Base-by-base conservation (phyloP, 2,329 filamentous ascomycete species). In the Neurospora sp. region DNA sequence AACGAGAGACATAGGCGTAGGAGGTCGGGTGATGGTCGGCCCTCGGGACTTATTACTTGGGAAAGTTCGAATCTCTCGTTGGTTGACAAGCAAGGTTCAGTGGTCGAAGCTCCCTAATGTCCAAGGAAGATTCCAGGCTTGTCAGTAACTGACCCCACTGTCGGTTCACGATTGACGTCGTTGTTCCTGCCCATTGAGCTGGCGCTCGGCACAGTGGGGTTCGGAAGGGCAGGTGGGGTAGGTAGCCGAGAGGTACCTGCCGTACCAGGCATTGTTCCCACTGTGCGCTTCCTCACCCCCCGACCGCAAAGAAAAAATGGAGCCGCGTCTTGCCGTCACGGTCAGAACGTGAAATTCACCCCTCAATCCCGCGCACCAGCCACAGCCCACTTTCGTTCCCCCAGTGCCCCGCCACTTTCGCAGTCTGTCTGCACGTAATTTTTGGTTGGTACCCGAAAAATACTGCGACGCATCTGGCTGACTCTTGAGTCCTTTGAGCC, bases 401-500 rank as follows among this genome's bases (percentile, higher is more conserved):
- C 17, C 43, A 17, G 66, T 68, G 65, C 37, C 33, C 19, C 65
- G 65, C 33, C 66, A 66, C 36, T 66, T 62, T 62, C 15, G 52
- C 52, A 62, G 23, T 17, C 28, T 65, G 17, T 36, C 69, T 68
- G 69, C 71, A 72, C 69, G 67, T 69, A 71, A 74, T 72, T 74
- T 75, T 70, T 73, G 70, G 72, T 69, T 66, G 66, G 68, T 67
- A 52, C 41, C 68, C 68, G 70, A 73, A 73, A 75, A 75, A 71
- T 71, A 71, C 68, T 72, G 71, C 70, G 72, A 70, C 71, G 68
- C 71, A 23, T 41, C 70, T 73, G 70, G 72, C 72, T 73, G 70
- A 71, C 66, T 70, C 67, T 70, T 39, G 68, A 69, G 69, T 57
- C 6, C 52, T 62, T 62, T 62, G 52, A 43, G 66, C 69, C 66